These are phyloP conservation scores for Capsicum rhomboideum DNA, from an alignment of 257 asterid genomes.

Conservation along the genomic window DNA sequence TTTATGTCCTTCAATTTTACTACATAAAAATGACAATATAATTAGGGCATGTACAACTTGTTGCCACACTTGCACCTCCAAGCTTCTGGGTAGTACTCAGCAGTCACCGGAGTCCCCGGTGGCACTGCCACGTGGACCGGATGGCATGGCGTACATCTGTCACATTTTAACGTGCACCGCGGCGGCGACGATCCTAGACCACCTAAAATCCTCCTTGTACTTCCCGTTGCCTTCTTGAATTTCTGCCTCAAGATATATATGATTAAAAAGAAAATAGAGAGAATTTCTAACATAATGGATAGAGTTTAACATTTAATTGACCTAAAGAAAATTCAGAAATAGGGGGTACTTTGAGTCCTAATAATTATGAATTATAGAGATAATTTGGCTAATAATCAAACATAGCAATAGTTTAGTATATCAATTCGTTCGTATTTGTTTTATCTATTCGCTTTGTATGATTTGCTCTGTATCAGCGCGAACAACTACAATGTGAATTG, in stretches of 20 bases:
- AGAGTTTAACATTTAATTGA: background rate
- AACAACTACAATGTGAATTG: no score
- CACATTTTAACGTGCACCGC: constrained; percentile 44
- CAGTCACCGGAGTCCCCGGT: constrained; percentile 45
- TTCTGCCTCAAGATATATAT: constrained; percentile 9
- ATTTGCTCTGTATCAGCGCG: no score
- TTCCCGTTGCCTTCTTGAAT: background rate
- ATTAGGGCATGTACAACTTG: constrained; percentile 41
- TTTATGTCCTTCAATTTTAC: background rate
- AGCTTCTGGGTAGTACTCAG: constrained; percentile 51
- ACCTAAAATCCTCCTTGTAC: constrained; percentile 35
- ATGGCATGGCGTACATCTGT: constrained; percentile 48
- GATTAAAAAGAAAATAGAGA: background rate
- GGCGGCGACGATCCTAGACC: constrained; percentile 61
- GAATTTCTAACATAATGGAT: background rate
- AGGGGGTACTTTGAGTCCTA: no score
- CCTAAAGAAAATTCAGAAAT: background rate
- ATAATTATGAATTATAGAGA: no score
- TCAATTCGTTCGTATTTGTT: no score
- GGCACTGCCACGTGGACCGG: constrained; percentile 59
- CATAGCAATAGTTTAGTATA: no score
- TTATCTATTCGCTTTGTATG: no score
- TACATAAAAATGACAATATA: background rate
- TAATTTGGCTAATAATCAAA: no score
- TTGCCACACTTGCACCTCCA: constrained; percentile 66